Conservation (phyloP, 139 green algal species). For the Volvox africanus region DNA sequence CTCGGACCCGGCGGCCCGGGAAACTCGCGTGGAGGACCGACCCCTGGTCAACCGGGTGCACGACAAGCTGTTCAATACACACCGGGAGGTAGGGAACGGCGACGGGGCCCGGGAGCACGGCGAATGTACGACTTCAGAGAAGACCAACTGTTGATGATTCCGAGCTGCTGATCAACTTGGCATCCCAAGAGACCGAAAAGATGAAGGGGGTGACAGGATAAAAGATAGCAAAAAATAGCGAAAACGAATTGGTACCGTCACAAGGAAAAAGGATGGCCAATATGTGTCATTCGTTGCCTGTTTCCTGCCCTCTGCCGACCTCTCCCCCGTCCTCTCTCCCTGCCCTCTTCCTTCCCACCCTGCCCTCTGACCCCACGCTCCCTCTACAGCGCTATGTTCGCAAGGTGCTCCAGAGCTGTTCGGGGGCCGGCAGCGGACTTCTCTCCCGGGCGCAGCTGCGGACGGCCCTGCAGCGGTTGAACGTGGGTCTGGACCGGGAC, state of each 20-base stretch:
- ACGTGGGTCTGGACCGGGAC: slow-evolving; percentile 21
- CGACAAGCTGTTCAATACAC: slow-evolving; percentile 49
- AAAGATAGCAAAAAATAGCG: too few species aligned
- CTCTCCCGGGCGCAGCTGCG: slow-evolving; percentile 18
- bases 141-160: too few species aligned
- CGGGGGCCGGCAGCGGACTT: not conserved
- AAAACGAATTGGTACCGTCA: too few species aligned
- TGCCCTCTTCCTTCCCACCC: not conserved
- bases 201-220: too few species aligned
- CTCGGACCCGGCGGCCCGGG: not conserved
- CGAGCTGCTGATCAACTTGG: too few species aligned
- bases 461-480: slow-evolving; percentile 39
- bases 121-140: too few species aligned
- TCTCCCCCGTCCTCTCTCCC: not conserved
- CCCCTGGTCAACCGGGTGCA: not conserved
- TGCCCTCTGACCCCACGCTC: not conserved
- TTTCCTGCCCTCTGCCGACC: too few species aligned
- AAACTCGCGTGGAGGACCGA: slow-evolving; percentile 27
- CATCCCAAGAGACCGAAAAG: too few species aligned
- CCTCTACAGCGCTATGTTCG: slow-evolving; percentile 29
- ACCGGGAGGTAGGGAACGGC: not conserved
- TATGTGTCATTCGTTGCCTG: too few species aligned
- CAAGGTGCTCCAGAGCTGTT: slow-evolving; percentile 50
- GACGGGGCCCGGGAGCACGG: not conserved
- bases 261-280: too few species aligned